Conservation (phyloP, 2,329 filamentous ascomycete genomes). For the Chaetothyriales sp. region DNA sequence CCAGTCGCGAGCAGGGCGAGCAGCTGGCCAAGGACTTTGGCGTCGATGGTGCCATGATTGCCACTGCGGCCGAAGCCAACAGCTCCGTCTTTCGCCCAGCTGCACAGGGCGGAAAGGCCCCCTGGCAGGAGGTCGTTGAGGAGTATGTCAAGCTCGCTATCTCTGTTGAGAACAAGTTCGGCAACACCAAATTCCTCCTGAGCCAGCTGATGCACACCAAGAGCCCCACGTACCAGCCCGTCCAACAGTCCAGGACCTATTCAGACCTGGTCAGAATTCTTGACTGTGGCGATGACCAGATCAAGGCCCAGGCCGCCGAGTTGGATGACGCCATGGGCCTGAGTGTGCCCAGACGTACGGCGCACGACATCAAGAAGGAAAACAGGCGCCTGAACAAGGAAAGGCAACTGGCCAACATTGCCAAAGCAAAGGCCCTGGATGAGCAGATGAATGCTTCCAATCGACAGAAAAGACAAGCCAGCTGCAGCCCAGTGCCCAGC, state of each 20-base stretch:
- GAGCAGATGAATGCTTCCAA: conserved; percentile 1
- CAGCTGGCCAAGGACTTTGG: conserved; percentile 61
- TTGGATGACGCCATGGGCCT: conserved; percentile 53
- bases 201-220: conserved; percentile 78
- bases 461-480: conserved; percentile 2
- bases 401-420: conserved; percentile 3
- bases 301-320: conserved; percentile 45
- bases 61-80: conserved; percentile 81
- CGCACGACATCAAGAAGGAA: conserved; percentile 16
- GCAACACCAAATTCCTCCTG: conserved; percentile 87
- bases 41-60: conserved; percentile 96
- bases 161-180: conserved; percentile 69
- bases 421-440: conserved; percentile 7
- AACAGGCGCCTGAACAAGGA: conserved; percentile 15
- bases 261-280: conserved; percentile 52
- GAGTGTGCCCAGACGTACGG: conserved; percentile 28
- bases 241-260: conserved; percentile 59
- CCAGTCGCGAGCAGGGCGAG: conserved; percentile 56
- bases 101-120: conserved; percentile 54
- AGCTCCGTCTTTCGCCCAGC: conserved; percentile 67
- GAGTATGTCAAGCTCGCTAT: conserved; percentile 62
- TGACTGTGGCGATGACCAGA: conserved; percentile 45
- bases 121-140: conserved; percentile 65
- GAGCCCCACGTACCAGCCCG: conserved; percentile 44
- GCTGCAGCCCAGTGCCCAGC: conserved; percentile 5